Percentiles rank a stretch among this genome's conserved stretches.
Conservation (phyloP, 75 land plant genomes). For the Picea glauca region DNA sequence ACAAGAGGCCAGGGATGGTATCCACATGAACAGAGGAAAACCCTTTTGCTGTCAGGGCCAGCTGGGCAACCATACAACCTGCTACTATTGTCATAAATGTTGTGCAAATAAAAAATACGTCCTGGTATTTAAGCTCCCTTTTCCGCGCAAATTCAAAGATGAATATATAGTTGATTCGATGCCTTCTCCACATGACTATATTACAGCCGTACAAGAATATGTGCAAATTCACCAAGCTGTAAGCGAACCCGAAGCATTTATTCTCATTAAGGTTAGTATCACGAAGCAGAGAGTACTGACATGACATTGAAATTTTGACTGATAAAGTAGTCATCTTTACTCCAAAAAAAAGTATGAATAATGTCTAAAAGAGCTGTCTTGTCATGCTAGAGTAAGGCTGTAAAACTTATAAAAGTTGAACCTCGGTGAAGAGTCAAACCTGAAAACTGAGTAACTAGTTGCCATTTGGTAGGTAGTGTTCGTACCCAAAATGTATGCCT, state of each 20-base stretch:
- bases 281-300: background rate
- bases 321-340: background rate
- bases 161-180: conserved; percentile 85
- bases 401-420: background rate
- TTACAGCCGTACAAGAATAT: conserved; percentile 95
- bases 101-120: conserved; percentile 84
- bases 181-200: conserved; percentile 76
- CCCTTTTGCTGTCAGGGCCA: conserved; percentile 48
- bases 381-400: background rate
- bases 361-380: background rate
- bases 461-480: conserved; percentile 58
- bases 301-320: background rate
- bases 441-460: conserved; percentile 73
- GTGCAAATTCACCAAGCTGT: conserved; percentile 87
- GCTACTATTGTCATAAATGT: conserved; percentile 60
- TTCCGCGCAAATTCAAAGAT: conserved; percentile 84
- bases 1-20: conserved; percentile 69
- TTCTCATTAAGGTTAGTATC: background rate
- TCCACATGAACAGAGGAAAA: conserved; percentile 31
- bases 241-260: background rate
- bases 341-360: background rate
- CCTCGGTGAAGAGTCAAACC: conserved; percentile 23
- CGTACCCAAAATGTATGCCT: conserved; percentile 35
- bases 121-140: conserved; percentile 79
- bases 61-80: conserved; percentile 75